Base-by-base conservation (phyloP, 257 asterid species). In the Nicotiana attenuata region DNA sequence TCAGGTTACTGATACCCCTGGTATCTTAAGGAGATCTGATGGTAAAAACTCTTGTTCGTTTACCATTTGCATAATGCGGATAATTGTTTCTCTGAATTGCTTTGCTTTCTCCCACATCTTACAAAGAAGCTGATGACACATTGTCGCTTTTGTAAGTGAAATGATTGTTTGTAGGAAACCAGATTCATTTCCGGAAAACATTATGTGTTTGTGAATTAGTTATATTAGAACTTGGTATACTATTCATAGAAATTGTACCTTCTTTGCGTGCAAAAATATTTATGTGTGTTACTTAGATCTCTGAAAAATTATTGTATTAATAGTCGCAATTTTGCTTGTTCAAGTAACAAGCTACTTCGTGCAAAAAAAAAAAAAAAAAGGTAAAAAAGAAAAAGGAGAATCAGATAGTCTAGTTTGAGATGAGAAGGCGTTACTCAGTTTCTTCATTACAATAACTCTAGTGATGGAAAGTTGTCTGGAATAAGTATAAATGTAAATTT, bases 1-100 rank as follows among this genome's bases (percentile, higher is more conserved):
- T 69, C 91, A 95, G 98, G 99, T 96, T 22, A 96, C 99, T 33
- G 99, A 94, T 87, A 96, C 99, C 53, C 99, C 99, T 61, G 99
- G 99, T 60, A 86, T 96, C 57, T 86, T 96, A 81, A 85, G 97
- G 85, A 88, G 98, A 82, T 84, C 78, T 85, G 99, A 96, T 69
- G 99, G 99, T 93, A 90, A 83, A 88, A 71, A 76, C 19, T 73
- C 41, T 47, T 73, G 22, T 22, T 73, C 16, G 19, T 73, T 73
- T 73, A 24, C 79, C 79, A 47, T 73, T 50, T 45, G 78, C 47
- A 45, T 20, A 69, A 69, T 10, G 1, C 1, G 59, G 29, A 69
- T 69, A 69, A 11, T 69, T 20, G 56, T 22, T 69, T 47, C 31
- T 45, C n/a, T 47, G 38, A 73, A 73, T 47, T 29, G 41, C 14